phyloP scores from a whole-genome alignment of 805 yeast species.

The Ogataea haglerorum region DNA sequence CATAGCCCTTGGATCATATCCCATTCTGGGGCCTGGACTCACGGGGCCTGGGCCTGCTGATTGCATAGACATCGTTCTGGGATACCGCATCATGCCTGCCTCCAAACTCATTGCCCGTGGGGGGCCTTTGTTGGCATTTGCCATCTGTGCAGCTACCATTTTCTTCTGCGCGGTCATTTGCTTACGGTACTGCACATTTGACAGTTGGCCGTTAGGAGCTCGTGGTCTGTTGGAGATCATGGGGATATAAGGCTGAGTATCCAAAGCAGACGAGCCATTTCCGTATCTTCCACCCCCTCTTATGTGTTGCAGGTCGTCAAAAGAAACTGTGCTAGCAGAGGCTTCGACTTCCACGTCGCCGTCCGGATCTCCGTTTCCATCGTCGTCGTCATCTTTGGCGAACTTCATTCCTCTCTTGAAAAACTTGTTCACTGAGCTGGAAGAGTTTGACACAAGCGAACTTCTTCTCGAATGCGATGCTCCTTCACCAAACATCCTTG shows the following conservation, averaged over 20 bases:
- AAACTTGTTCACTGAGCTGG: conserved; percentile 36
- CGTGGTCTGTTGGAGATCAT: conserved; percentile 44
- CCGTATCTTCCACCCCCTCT: conserved; percentile 66
- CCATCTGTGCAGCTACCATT: conserved; percentile 36
- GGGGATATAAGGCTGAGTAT: conserved; percentile 75
- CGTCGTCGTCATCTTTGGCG: conserved; percentile 26
- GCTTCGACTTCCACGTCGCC: conserved; percentile 32
- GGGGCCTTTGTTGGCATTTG: conserved; percentile 28
- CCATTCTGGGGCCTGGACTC: conserved; percentile 9
- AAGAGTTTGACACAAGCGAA: conserved; percentile 27
- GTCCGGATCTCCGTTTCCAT: conserved; percentile 29
- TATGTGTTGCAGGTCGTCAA: conserved; percentile 60
- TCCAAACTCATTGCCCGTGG: conserved; percentile 38
- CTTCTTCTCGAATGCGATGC: conserved; percentile 21
- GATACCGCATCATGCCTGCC: conserved; percentile 17
- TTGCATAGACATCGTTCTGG: conserved; percentile 30
- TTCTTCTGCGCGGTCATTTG: conserved; percentile 68
- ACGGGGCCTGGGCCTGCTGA: conserved; percentile 13
- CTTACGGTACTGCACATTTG: conserved; percentile 64
- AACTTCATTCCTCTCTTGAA: conserved; percentile 38
- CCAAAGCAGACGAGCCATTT: conserved; percentile 39
- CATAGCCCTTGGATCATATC: conserved; percentile 43
- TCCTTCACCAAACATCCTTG: neutral
- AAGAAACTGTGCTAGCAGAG: conserved; percentile 42
- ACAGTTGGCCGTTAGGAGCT: conserved; percentile 33